Conservation (phyloP, 768 basidiomycete species). For the Boletus tomentosulus region DNA sequence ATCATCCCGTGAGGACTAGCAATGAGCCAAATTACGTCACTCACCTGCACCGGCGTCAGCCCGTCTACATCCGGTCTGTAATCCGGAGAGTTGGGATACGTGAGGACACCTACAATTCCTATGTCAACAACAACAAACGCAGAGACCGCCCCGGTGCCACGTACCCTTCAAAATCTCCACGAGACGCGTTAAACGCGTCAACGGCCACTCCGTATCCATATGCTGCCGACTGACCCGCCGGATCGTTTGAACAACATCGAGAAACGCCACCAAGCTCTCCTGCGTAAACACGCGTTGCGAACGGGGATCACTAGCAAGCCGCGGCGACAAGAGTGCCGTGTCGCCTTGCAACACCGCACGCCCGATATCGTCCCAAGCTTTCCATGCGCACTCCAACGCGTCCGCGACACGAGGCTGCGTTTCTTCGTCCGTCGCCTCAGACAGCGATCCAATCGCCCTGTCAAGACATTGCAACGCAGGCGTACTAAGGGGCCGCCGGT, state of each 20-base stretch:
- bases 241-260: conserved; percentile 65
- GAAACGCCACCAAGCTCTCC: conserved; percentile 78
- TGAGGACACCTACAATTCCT: conserved; percentile 54
- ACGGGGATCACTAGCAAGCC: conserved; percentile 3
- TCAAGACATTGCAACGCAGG: conserved; percentile 86
- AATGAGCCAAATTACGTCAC: conserved; percentile 1
- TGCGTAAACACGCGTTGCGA: conserved; percentile 39
- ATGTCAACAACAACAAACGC: not conserved
- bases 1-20: conserved; percentile 11
- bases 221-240: conserved; percentile 48
- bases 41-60: conserved; percentile 75
- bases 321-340: conserved; percentile 12
- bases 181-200: conserved; percentile 60
- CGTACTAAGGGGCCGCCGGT: conserved; percentile 66
- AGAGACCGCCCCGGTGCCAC: conserved; percentile 3
- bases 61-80: conserved; percentile 85
- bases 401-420: conserved; percentile 39
- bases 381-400: conserved; percentile 65
- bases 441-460: conserved; percentile 64
- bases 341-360: conserved; percentile 39
- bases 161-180: conserved; percentile 76
- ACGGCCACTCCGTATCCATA: conserved; percentile 54
- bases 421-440: conserved; percentile 26
- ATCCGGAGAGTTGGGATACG: conserved; percentile 78
- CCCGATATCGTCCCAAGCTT: conserved; percentile 63